Conservation (phyloP, 1,284 basidiomycete genomes). For the Bjerkandera adusta region DNA sequence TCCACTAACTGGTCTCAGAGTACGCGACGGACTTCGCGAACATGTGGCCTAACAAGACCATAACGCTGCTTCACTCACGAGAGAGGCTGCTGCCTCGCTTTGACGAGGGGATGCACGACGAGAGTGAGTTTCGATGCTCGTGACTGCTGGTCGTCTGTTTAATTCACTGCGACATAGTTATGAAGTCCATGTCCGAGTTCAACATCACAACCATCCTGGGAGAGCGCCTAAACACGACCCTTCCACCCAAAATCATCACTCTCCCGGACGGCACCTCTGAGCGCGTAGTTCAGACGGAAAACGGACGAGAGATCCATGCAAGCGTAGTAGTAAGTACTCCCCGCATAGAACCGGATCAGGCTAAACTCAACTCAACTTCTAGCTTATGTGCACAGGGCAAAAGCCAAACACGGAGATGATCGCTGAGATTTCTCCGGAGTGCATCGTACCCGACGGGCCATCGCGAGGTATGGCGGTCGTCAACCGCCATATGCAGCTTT, state of each 20-base stretch:
- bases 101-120: constrained; percentile 52
- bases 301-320: constrained; percentile 56
- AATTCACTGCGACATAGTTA: constrained; percentile 34
- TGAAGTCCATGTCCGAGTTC: constrained; percentile 40
- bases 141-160: neutral
- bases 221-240: constrained; percentile 50
- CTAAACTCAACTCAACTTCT: neutral
- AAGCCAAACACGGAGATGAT: constrained; percentile 67
- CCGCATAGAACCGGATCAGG: neutral
- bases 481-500: constrained; percentile 62
- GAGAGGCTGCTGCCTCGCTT: constrained; percentile 57
- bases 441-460: constrained; percentile 41
- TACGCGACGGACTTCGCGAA: constrained; percentile 70
- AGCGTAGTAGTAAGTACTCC: constrained; percentile 54
- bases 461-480: constrained; percentile 52
- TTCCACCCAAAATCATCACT: constrained; percentile 29
- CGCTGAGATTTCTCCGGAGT: constrained; percentile 43
- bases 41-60: constrained; percentile 51
- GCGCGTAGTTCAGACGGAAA: constrained; percentile 49
- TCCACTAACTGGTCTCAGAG: constrained; percentile 34
- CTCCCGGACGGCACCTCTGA: constrained; percentile 30
- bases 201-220: constrained; percentile 51
- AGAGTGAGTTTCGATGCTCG: constrained; percentile 42
- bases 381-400: constrained; percentile 80
- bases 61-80: constrained; percentile 72